Percentiles rank a stretch among this genome's conserved stretches.
Evolutionary conservation across 768 basidiomycete species (phyloP).

Genomic region (Tulasnella sp.): DNA sequence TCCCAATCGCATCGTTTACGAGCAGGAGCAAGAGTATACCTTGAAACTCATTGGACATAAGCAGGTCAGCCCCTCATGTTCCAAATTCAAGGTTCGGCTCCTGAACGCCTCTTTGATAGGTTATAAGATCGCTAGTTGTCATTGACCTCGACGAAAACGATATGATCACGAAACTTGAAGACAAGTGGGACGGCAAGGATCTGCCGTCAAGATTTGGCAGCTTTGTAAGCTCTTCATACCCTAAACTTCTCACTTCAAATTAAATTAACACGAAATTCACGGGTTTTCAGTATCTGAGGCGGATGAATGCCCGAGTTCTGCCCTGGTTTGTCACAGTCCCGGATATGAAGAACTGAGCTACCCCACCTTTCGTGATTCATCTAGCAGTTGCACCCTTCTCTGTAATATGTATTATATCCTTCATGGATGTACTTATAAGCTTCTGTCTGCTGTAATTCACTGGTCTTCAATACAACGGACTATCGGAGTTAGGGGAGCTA

Average conservation of each 20-base stretch:
- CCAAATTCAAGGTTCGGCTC: background rate
- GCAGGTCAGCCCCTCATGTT: constrained; percentile 30
- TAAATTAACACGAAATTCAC: background rate
- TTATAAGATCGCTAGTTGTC: constrained; percentile 46
- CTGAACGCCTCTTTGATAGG: constrained; percentile 26
- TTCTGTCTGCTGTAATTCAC: background rate
- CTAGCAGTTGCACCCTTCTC: background rate
- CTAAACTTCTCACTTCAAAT: background rate
- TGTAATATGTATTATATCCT: background rate
- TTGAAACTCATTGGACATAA: constrained; percentile 38
- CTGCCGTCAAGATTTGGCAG: constrained; percentile 39
- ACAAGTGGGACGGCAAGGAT: constrained; percentile 49
- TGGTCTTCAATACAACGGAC: background rate
- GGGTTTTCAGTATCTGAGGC: constrained; percentile 32
- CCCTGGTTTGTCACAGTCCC: constrained; percentile 47
- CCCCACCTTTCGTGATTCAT: background rate
- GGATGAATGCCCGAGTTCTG: constrained; percentile 37
- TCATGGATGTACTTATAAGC: background rate
- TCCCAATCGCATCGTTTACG: constrained; percentile 43
- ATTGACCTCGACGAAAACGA: constrained; percentile 56
- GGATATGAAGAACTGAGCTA: background rate
- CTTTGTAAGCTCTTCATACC: constrained; percentile 13
- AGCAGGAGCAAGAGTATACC: constrained; percentile 52
- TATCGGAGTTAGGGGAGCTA: background rate
- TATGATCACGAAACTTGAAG: constrained; percentile 45